A percentile compares a stretch with the other conserved stretches of the same genome.
These are phyloP conservation scores for Usnea hakonensis DNA, from an alignment of 495 filamentous ascomycete genomes.

Conservation along the genomic window DNA sequence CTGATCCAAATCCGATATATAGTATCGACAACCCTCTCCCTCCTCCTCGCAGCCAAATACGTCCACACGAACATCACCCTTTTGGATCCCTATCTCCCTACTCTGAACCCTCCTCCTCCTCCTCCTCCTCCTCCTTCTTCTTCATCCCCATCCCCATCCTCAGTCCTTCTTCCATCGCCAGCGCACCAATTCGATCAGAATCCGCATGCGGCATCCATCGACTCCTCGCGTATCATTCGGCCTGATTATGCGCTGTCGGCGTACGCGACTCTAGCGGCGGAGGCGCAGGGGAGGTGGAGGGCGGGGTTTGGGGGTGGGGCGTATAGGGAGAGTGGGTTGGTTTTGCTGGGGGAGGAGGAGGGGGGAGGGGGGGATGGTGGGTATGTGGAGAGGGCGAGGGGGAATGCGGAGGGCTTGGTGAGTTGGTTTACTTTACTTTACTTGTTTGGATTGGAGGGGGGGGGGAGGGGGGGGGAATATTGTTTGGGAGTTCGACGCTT, in stretches of 20 bases:
- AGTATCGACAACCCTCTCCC: conserved; percentile 59
- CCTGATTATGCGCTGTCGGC: conserved; percentile 70
- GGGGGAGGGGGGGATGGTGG: conserved; percentile 48
- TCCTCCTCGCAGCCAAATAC: conserved; percentile 49
- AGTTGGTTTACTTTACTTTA: too few species aligned
- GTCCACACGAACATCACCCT: conserved; percentile 52
- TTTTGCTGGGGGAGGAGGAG: conserved; percentile 49
- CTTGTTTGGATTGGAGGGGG: too few species aligned
- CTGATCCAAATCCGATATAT: conserved; percentile 6
- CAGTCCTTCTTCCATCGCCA: neutral
- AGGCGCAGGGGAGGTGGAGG: conserved; percentile 67
- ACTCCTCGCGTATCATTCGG: conserved; percentile 70
- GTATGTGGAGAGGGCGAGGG: conserved; percentile 54
- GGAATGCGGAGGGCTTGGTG: conserved; percentile 23
- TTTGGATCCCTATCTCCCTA: conserved; percentile 51
- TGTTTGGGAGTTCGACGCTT: too few species aligned
- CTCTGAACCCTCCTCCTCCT: conserved; percentile 16
- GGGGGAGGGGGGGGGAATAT: too few species aligned
- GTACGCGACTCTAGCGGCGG: conserved; percentile 61
- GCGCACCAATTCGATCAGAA: conserved; percentile 26
- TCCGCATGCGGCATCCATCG: conserved; percentile 62
- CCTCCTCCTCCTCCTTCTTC: neutral
- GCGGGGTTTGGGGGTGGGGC: conserved; percentile 43
- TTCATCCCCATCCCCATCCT: conserved; percentile 43
- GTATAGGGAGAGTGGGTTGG: conserved; percentile 69